Base-by-base conservation (phyloP, 345 rosid species). In the Salix brachista region DNA sequence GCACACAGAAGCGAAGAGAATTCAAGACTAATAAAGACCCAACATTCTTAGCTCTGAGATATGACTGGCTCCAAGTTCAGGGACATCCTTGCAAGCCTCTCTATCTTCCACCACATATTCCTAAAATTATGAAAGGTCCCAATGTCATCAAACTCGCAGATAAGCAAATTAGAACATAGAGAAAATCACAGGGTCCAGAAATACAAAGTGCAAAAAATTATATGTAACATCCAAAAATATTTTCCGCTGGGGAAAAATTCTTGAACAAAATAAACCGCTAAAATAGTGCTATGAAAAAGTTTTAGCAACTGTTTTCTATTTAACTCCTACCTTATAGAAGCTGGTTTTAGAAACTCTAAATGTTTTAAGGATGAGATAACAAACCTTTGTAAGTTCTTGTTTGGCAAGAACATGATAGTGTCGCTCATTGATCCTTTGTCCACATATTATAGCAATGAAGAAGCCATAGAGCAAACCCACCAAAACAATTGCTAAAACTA, bases 371-470 rank as follows among this genome's bases (percentile, higher is more conserved):
- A 64, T 68, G 32, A 75, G 67, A 67, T 44, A 62, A 2, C 77
- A 69, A 39, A 96, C 99, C 98, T 91, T 94, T 54, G 99, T 96
- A 71, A 96, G 89, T 86, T 94, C 99, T 89, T 96, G 98, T 80
- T 94, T 96, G 75, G 97, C 99, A 60, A 96, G 98, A 80, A 96
- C 89, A 62, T 96, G 99, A 79, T 96, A 93, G 75, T 96, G 99
- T 32, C 99, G 91, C 82, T 96, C 99, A 76, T 84, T 94, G 74
- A 96, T 96, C 91, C 89, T 88, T 83, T 96, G 99, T 71, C 99
- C 99, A 81, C 99, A 96, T 84, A 96, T 96, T 76, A 96, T 96
- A 73, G 98, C 98, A 39, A 96, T 96, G 87, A 96, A 94, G 86
- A 94, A 93, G 65, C 97, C 99, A 60, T 96, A 96, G 71, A 96